Percentiles rank a stretch among this genome's conserved stretches.
Evolutionary conservation across 2,329 filamentous ascomycete species (phyloP).

Genomic region (Paramyrothecium sp.): DNA sequence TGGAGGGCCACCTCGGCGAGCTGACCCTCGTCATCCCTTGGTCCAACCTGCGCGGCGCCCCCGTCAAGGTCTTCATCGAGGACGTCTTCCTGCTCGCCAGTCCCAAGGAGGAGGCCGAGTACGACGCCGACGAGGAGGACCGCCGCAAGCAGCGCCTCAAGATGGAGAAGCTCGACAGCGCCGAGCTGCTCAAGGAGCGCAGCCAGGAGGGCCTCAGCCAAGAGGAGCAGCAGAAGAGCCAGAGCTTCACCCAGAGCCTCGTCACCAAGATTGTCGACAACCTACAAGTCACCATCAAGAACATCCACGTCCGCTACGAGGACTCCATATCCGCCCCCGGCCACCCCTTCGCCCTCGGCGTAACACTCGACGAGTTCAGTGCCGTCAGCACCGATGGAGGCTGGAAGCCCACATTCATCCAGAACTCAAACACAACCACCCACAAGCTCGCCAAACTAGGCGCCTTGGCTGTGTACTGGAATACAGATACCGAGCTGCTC

Average conservation of each 20-base stretch:
- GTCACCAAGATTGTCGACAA: conserved; percentile 98
- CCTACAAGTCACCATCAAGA: conserved; percentile 94
- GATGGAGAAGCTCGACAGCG: conserved; percentile 97
- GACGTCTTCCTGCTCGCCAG: conserved; percentile 95
- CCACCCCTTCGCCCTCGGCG: conserved; percentile 88
- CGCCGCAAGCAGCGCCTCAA: conserved; percentile 85
- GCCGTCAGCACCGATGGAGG: conserved; percentile 93
- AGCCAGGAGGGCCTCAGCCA: conserved; percentile 90
- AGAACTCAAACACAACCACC: conserved; percentile 77
- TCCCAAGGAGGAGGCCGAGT: conserved; percentile 91
- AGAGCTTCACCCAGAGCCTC: conserved; percentile 94
- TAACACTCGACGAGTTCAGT: conserved; percentile 95
- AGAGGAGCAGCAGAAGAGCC: conserved; percentile 95
- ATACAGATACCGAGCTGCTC: conserved; percentile 84
- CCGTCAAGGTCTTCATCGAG: conserved; percentile 92
- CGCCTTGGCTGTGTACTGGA: conserved; percentile 94
- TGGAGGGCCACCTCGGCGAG: conserved; percentile 89
- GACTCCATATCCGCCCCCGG: conserved; percentile 93
- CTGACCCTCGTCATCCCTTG: conserved; percentile 93
- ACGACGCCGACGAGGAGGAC: conserved; percentile 90
- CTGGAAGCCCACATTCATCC: conserved; percentile 95
- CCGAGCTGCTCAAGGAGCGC: conserved; percentile 88
- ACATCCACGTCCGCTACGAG: conserved; percentile 97
- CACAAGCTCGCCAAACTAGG: conserved; percentile 93
- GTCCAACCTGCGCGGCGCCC: conserved; percentile 93